A percentile compares a stretch with the other conserved stretches of the same genome.
These are phyloP conservation scores for Blastobotrys parvus DNA, from an alignment of 805 yeast genomes.

Conservation along the genomic window DNA sequence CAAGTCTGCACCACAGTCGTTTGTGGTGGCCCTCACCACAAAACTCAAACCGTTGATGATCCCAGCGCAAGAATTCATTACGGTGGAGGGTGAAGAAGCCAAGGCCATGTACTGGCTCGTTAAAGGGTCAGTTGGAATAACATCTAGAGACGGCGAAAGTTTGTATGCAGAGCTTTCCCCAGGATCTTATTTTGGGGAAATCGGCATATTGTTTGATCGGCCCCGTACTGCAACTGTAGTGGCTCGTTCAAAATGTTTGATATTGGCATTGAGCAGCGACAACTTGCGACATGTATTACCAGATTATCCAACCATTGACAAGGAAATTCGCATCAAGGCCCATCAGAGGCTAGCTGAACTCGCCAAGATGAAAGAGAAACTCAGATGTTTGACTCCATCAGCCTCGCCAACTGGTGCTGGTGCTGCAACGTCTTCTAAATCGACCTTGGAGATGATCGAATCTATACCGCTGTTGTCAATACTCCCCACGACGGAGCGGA, in stretches of 20 bases:
- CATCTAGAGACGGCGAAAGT: constrained; percentile 70
- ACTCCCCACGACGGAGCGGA: constrained; percentile 51
- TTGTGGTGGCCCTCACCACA: constrained; percentile 51
- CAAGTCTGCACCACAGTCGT: constrained; percentile 56
- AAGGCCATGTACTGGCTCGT: constrained; percentile 74
- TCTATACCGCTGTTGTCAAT: constrained; percentile 50
- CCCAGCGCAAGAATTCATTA: constrained; percentile 61
- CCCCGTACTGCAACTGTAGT: constrained; percentile 76
- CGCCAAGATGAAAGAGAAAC: background rate
- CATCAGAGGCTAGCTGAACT: background rate
- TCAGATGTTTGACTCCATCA: background rate
- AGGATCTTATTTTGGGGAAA: constrained; percentile 73
- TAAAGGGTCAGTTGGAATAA: constrained; percentile 67
- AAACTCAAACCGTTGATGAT: constrained; percentile 51
- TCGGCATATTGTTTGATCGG: constrained; percentile 64
- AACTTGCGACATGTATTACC: constrained; percentile 33
- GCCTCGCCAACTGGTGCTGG: background rate
- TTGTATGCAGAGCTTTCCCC: constrained; percentile 60
- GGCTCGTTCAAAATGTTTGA: constrained; percentile 55
- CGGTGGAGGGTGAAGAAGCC: constrained; percentile 64
- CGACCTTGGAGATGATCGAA: constrained; percentile 3
- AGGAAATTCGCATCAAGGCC: constrained; percentile 1
- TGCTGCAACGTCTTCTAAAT: background rate
- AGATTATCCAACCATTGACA: background rate
- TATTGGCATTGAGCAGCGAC: constrained; percentile 62